A percentile compares a stretch with the other conserved stretches of the same genome.
These are phyloP conservation scores for Lentinula edodes DNA, from an alignment of 768 basidiomycete species.

Conservation along the genomic window DNA sequence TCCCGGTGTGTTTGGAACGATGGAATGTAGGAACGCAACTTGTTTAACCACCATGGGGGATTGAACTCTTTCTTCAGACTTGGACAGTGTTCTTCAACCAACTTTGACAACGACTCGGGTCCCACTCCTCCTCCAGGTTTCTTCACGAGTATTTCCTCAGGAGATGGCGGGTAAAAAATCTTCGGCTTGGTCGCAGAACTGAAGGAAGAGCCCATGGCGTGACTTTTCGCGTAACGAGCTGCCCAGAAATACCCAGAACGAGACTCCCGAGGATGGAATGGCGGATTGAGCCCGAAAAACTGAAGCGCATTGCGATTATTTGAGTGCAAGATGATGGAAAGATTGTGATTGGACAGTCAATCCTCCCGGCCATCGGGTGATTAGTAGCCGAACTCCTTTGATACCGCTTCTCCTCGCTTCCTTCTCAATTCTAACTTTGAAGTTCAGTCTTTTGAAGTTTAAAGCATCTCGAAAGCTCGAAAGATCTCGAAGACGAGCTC, in stretches of 20 bases:
- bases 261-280: neutral
- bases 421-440: neutral
- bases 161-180: conserved; percentile 1
- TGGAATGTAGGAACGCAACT: conserved; percentile 13
- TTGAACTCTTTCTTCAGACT: conserved; percentile 9
- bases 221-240: neutral
- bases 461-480: no score
- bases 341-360: neutral
- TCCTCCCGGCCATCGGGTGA: neutral
- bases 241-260: neutral
- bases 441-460: neutral
- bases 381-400: neutral
- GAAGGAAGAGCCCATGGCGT: neutral
- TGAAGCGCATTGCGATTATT: neutral
- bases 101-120: neutral
- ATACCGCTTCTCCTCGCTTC: neutral
- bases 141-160: neutral
- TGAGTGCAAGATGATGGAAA: neutral
- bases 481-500: no score
- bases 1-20: conserved; percentile 5
- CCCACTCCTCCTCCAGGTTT: neutral
- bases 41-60: conserved; percentile 18
- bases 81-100: conserved; percentile 6
- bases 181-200: neutral
- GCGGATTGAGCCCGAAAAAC: neutral